Evolutionary conservation across 2,329 filamentous ascomycete genomes (phyloP).

Genomic region (Fusarium papillatum): DNA sequence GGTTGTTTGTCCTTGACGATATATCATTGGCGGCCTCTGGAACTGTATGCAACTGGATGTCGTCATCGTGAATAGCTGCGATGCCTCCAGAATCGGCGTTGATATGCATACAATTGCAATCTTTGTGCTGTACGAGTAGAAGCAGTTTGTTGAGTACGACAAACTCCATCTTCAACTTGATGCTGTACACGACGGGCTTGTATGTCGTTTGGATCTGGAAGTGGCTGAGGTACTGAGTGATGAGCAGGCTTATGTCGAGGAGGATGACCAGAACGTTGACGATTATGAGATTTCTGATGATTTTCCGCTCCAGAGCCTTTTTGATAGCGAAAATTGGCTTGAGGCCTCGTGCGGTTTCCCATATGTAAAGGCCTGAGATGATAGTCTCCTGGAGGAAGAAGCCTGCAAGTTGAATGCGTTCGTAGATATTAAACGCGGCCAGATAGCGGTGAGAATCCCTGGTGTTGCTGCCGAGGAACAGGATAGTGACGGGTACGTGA

Average conservation of each 20-base stretch:
- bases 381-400: constrained; percentile 35
- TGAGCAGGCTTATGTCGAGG: constrained; percentile 30
- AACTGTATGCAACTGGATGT: neutral
- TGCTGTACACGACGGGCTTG: constrained; percentile 38
- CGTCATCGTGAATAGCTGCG: neutral
- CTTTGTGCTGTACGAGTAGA: constrained; percentile 23
- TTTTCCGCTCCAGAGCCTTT: constrained; percentile 24
- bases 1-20: neutral
- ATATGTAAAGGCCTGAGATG: constrained; percentile 34
- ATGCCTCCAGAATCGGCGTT: constrained; percentile 12
- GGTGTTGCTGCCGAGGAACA: constrained; percentile 34
- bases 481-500: constrained; percentile 25
- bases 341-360: constrained; percentile 30
- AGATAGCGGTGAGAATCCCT: constrained; percentile 14
- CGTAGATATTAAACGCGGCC: constrained; percentile 32
- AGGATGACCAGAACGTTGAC: constrained; percentile 37
- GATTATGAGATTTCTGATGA: constrained; percentile 30
- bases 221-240: constrained; percentile 33
- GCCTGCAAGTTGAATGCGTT: constrained; percentile 31
- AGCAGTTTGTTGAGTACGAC: constrained; percentile 35
- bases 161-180: constrained; percentile 39
- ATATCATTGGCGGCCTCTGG: neutral
- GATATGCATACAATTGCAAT: constrained; percentile 36
- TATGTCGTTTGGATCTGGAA: constrained; percentile 38
- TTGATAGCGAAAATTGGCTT: constrained; percentile 33